phyloP scores from a whole-genome alignment of 768 basidiomycete species.

The Hirschioporus abietinus region DNA sequence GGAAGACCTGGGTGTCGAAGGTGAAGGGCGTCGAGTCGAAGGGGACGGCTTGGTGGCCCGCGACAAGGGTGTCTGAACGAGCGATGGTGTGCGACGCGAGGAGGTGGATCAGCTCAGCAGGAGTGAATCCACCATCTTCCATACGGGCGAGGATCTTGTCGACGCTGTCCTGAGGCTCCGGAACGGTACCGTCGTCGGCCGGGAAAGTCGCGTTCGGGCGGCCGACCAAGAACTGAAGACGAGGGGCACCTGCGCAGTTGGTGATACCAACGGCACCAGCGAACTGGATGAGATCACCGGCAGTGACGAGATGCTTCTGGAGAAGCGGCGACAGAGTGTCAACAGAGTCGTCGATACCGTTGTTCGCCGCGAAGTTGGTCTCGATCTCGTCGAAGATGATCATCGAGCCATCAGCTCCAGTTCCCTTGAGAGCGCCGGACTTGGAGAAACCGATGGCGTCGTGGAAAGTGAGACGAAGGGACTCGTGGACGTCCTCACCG shows the following conservation, averaged over 20 bases:
- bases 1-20: slow-evolving; percentile 20
- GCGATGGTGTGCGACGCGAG: slow-evolving; percentile 23
- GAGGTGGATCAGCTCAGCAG: slow-evolving; percentile 20
- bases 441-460: slow-evolving; percentile 40
- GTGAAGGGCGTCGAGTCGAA: slow-evolving; percentile 20
- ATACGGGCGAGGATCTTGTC: slow-evolving; percentile 20
- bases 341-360: slow-evolving; percentile 21
- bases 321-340: slow-evolving; percentile 18
- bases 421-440: slow-evolving; percentile 15
- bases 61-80: slow-evolving; percentile 20
- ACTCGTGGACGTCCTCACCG: slow-evolving; percentile 25
- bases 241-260: slow-evolving; percentile 22
- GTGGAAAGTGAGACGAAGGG: slow-evolving; percentile 29
- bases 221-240: slow-evolving; percentile 15
- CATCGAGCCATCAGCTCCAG: slow-evolving; percentile 24
- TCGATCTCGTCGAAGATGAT: slow-evolving; percentile 20
- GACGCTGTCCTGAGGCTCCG: slow-evolving; percentile 19
- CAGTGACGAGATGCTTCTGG: slow-evolving; percentile 13
- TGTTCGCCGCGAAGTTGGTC: slow-evolving; percentile 22
- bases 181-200: slow-evolving; percentile 15
- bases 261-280: slow-evolving; percentile 17
- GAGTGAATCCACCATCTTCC: slow-evolving; percentile 18
- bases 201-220: slow-evolving; percentile 15
- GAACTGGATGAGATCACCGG: slow-evolving; percentile 20
- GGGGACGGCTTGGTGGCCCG: slow-evolving; percentile 19